phyloP scores from a whole-genome alignment of 352 stramenopile genomes.

The Globisporangium rhizosaccharum region DNA sequence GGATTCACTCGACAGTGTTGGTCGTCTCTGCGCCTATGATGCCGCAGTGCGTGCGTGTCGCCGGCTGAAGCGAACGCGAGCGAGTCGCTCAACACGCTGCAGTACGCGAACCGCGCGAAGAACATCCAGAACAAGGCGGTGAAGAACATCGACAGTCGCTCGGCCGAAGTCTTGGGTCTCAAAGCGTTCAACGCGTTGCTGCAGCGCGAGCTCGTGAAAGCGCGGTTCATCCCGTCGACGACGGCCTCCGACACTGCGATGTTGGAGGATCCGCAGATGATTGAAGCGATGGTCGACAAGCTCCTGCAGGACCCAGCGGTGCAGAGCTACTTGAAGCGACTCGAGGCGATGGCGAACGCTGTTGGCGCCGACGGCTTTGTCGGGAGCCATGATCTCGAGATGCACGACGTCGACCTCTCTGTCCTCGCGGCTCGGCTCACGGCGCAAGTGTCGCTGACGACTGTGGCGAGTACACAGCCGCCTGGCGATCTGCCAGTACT shows the following conservation, averaged over 20 bases:
- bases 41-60: conserved; percentile 71
- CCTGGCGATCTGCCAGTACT: not conserved
- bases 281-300: conserved; percentile 29
- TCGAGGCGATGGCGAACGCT: conserved; percentile 42
- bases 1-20: not conserved
- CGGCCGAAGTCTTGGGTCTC: conserved; percentile 59
- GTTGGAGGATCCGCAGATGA: conserved; percentile 6
- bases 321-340: conserved; percentile 40
- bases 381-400: not conserved
- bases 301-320: conserved; percentile 47
- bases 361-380: not conserved
- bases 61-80: conserved; percentile 58
- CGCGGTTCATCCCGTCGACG: conserved; percentile 27
- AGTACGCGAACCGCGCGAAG: conserved; percentile 83
- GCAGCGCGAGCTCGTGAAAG: conserved; percentile 61
- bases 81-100: conserved; percentile 81
- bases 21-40: not conserved
- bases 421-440: not conserved
- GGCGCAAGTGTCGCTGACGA: not conserved
- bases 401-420: not conserved
- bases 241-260: conserved; percentile 1
- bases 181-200: conserved; percentile 68
- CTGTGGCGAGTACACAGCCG: not conserved
- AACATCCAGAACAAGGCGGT: conserved; percentile 90
- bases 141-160: conserved; percentile 84